Conservation (phyloP, 305 asterid species). For the Solanum hybrid region DNA sequence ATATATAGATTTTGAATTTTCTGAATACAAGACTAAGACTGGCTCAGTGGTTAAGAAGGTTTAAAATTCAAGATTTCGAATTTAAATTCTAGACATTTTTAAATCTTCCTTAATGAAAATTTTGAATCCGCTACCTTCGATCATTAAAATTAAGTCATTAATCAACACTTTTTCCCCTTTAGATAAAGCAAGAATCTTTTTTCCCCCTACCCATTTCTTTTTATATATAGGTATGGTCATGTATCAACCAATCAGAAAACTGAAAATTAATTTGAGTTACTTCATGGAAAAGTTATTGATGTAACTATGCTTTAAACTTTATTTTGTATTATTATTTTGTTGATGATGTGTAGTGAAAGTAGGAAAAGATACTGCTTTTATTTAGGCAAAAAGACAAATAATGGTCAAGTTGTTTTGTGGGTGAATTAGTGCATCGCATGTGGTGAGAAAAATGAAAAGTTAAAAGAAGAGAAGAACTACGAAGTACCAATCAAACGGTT, state of each 20-base stretch:
- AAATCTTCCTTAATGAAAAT: neutral
- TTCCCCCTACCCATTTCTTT: neutral
- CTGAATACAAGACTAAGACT: neutral
- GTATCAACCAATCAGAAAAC: neutral
- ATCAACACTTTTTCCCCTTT: neutral
- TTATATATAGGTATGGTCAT: neutral
- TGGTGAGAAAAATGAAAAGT: neutral
- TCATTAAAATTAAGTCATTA: neutral
- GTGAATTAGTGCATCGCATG: neutral
- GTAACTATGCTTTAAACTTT: neutral
- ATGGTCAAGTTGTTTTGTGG: neutral
- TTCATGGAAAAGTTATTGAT: neutral
- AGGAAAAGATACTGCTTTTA: neutral
- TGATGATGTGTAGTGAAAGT: neutral
- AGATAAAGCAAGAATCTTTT: neutral
- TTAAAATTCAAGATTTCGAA: neutral
- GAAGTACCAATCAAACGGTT: neutral
- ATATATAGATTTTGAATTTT: neutral
- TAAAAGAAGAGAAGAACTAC: neutral
- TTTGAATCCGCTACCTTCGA: neutral
- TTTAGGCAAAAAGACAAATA: neutral
- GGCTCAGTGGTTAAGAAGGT: fast-evolving
- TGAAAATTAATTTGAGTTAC: neutral
- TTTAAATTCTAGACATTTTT: neutral
- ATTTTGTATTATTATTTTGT: neutral